A percentile compares a stretch with the other conserved stretches of the same genome.
phyloP scores from a whole-genome alignment of 352 stramenopile genomes.

The Phytophthora citricola region DNA sequence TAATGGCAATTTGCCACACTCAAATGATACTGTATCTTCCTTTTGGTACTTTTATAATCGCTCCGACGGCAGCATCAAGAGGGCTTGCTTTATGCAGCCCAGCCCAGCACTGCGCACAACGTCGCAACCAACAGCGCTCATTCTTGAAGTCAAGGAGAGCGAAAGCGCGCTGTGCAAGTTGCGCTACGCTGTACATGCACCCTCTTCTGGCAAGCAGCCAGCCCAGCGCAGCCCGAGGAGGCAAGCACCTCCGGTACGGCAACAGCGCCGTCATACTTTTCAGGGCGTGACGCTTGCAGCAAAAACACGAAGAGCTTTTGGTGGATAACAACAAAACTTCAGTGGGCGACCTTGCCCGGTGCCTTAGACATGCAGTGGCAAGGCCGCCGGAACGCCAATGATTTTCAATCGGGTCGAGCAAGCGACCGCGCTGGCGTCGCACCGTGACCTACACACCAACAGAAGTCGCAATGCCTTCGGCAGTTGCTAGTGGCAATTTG shows the following conservation, averaged over 20 bases:
- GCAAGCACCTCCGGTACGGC: constrained; percentile 2
- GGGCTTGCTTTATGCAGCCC: constrained; percentile 1
- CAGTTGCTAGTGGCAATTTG: too few relatives aligned
- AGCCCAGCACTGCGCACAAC: constrained; percentile 8
- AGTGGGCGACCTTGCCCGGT: background rate
- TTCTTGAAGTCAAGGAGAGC: constrained; percentile 35
- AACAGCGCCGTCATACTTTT: constrained; percentile 1
- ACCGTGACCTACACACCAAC: background rate
- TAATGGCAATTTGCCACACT: too few relatives aligned
- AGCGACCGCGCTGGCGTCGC: constrained; percentile 11
- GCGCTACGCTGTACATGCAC: background rate
- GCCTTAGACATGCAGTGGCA: constrained; percentile 13
- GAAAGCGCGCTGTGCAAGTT: constrained; percentile 27
- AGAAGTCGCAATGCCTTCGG: too few relatives aligned
- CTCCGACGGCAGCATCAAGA: constrained; percentile 8
- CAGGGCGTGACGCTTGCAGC: constrained; percentile 1
- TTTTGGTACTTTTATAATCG: constrained; percentile 29
- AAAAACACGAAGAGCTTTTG: constrained; percentile 26
- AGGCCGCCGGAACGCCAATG: constrained; percentile 24
- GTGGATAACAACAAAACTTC: constrained; percentile 19
- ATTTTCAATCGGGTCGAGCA: constrained; percentile 1
- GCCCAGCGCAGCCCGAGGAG: background rate
- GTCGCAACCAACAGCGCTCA: constrained; percentile 16
- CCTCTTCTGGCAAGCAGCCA: background rate
- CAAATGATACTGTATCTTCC: background rate